Conservation (phyloP, 805 yeast species). For the Metschnikowia noctiluminum region DNA sequence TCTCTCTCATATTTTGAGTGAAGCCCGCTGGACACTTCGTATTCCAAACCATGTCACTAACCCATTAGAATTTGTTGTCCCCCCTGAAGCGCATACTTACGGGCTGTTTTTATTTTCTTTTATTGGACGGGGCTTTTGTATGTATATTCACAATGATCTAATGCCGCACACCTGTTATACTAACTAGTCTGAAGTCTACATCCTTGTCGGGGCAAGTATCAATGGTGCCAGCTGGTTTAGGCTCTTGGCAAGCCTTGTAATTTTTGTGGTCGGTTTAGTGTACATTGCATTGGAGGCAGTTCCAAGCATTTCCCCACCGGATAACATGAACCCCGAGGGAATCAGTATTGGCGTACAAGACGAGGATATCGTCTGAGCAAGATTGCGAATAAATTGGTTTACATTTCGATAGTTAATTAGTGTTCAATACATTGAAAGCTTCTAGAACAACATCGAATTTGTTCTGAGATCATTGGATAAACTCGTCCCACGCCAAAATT, state of each 20-base stretch:
- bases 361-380: constrained; percentile 30
- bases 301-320: constrained; percentile 76
- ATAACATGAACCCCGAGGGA: constrained; percentile 61
- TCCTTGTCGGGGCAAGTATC: constrained; percentile 35
- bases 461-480: no score
- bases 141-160: constrained; percentile 25
- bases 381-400: no score
- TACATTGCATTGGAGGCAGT: constrained; percentile 65
- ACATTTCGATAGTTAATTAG: background rate
- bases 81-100: constrained; percentile 60
- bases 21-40: background rate
- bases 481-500: no score
- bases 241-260: constrained; percentile 52
- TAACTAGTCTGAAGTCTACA: constrained; percentile 34
- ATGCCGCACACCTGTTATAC: background rate
- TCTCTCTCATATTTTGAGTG: no score
- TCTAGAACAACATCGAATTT: no score
- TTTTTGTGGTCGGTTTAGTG: constrained; percentile 58
- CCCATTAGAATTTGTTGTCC: constrained; percentile 45
- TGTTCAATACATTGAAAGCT: background rate
- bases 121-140: constrained; percentile 70
- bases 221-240: constrained; percentile 54
- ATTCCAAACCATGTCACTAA: constrained; percentile 10
- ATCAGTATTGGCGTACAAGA: constrained; percentile 36
- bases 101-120: constrained; percentile 68